Evolutionary conservation across 495 filamentous ascomycete species (phyloP), one percentile per base, ranked within the genome.

Genomic region (Talaromyces stipitatus): DNA sequence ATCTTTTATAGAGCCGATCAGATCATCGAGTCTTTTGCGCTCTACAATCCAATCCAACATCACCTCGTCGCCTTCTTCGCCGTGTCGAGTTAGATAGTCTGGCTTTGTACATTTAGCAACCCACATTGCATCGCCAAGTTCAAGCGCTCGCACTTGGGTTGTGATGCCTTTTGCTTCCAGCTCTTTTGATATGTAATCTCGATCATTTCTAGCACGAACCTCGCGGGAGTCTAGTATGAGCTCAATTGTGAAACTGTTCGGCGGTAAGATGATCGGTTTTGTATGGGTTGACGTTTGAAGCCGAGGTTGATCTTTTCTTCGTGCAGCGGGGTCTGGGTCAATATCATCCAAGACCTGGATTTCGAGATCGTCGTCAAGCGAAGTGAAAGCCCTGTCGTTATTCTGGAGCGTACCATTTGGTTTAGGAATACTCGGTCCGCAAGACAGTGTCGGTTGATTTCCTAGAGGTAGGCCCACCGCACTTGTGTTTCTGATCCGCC

Each of bases 31-130:
- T 2, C 90, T 79, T 63, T 95, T 95, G 50, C 90, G 81, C 69
- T 95, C 90, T 0, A 92, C 78, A 27, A 95, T 88, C 75, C 83
- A 90, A 65, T 92, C 89, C 5, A 95, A 75, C 38, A 90, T 83
- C 3, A 82, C 71, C 68, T 94, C 90, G 56, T 88, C 82, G n/a
- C 86, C 79, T 69, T 89, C 84, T 47, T 80, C 79, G 48, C 81
- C 81, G 54, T 77, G 69, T 1, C 72, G 77, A 3, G 78, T 60
- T 9, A 89, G 75, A 57, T 81, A 79, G 27, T 68, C 68, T 0
- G 82, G 72, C 54, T 86, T 77, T 46, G 82, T 74, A 64, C 79
- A 82, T 66, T 85, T 89, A 38, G 90, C 90, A 8, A 95, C 82
- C 90, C 90, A 95, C 57, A 90, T 80, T 0, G 79, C 82, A 62